Evolutionary conservation across 2,329 filamentous ascomycete species (phyloP).

Genomic region (Penicillium sp.): DNA sequence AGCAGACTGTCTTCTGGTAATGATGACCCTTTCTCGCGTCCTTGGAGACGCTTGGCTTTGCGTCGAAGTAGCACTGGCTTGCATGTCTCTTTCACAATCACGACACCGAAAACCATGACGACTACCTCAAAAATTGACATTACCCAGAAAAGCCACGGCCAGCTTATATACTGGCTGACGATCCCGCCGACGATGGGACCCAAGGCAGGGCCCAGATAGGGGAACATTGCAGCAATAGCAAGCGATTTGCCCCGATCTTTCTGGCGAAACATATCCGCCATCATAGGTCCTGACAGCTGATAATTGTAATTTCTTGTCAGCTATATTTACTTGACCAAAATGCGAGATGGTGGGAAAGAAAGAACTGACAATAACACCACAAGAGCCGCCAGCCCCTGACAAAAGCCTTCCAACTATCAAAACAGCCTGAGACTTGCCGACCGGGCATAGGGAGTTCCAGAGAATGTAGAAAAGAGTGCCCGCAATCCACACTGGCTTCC

Average conservation of each 20-base stretch:
- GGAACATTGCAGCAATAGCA: constrained; percentile 11
- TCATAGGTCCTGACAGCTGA: constrained; percentile 11
- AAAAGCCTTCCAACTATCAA: constrained; percentile 61
- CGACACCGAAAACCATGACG: constrained; percentile 27
- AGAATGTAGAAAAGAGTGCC: constrained; percentile 57
- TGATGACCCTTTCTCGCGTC: background rate
- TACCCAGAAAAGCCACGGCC: constrained; percentile 13
- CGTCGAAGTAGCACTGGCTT: constrained; percentile 38
- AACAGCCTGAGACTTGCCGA: constrained; percentile 52
- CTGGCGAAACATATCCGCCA: constrained; percentile 8
- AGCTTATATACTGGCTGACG: constrained; percentile 11
- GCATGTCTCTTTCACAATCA: constrained; percentile 45
- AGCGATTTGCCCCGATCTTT: constrained; percentile 12
- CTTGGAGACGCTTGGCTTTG: constrained; percentile 35
- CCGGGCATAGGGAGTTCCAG: constrained; percentile 62
- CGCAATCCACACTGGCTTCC: constrained; percentile 52
- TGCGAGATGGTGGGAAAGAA: background rate
- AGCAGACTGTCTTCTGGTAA: background rate
- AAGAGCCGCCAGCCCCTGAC: constrained; percentile 59
- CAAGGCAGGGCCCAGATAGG: constrained; percentile 9
- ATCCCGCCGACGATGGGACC: constrained; percentile 11
- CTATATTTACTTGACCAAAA: background rate
- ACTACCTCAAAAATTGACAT: constrained; percentile 14
- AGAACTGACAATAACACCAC: constrained; percentile 5
- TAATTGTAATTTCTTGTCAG: background rate